phyloP scores from a whole-genome alignment of 2,329 filamentous ascomycete genomes.

The Diaporthe helianthi region DNA sequence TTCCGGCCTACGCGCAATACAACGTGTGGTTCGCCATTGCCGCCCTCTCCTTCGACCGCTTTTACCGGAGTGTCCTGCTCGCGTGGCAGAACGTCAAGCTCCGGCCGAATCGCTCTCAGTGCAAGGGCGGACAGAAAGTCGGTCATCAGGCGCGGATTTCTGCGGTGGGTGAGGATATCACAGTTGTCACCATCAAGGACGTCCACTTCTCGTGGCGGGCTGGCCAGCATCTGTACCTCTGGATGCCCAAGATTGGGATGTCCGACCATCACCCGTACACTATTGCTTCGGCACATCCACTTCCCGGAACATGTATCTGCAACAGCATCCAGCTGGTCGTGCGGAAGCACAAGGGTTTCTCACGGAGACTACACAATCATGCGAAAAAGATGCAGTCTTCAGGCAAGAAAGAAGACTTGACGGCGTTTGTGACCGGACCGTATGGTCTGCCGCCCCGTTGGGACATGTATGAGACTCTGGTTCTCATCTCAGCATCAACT shows the following conservation, averaged over 20 bases:
- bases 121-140: constrained; percentile 55
- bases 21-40: constrained; percentile 72
- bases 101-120: constrained; percentile 48
- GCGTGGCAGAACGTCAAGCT: constrained; percentile 61
- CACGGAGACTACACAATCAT: constrained; percentile 57
- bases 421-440: constrained; percentile 61
- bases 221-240: constrained; percentile 68
- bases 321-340: constrained; percentile 67
- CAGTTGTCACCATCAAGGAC: constrained; percentile 65
- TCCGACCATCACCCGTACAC: constrained; percentile 68
- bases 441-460: constrained; percentile 63
- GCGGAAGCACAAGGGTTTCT: constrained; percentile 63
- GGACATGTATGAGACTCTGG: constrained; percentile 65
- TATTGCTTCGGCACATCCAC: constrained; percentile 61
- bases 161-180: constrained; percentile 58
- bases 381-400: constrained; percentile 47
- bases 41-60: constrained; percentile 67
- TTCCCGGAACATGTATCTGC: constrained; percentile 60
- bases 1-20: constrained; percentile 64
- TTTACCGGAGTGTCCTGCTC: constrained; percentile 56
- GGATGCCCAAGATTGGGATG: constrained; percentile 61
- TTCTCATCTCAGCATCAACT: constrained; percentile 67
- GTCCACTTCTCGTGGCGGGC: constrained; percentile 65
- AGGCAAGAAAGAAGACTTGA: constrained; percentile 45
- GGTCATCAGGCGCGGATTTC: constrained; percentile 60